These are phyloP conservation scores for Lipomyces yamadae DNA, from an alignment of 805 yeast genomes.

Conservation along the genomic window DNA sequence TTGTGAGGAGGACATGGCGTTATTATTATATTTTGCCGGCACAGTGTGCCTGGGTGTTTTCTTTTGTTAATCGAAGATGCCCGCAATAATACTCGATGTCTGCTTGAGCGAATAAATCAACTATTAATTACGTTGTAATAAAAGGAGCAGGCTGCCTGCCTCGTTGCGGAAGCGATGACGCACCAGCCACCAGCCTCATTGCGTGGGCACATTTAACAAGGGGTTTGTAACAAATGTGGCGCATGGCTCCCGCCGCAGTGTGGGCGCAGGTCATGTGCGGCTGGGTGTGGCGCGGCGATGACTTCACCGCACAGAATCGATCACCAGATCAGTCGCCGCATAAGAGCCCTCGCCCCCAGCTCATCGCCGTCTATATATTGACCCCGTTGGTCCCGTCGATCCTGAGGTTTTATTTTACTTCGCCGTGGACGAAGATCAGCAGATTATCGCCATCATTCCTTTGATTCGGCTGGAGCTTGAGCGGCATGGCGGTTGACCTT, in stretches of 20 bases:
- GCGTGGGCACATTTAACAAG: too few relatives aligned
- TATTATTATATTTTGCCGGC: not conserved
- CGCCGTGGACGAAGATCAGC: not conserved
- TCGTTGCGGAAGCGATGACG: not conserved
- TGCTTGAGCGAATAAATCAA: too few relatives aligned
- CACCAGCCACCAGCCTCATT: not conserved
- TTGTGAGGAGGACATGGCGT: conserved; percentile 34
- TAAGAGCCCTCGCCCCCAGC: not conserved
- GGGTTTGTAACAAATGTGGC: not conserved
- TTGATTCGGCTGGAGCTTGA: not conserved
- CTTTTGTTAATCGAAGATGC: not conserved
- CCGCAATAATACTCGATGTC: not conserved
- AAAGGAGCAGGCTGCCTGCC: too few relatives aligned
- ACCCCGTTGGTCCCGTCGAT: not conserved
- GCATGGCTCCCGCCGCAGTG: not conserved
- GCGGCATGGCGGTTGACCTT: not conserved
- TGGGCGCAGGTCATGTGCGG: conserved; percentile 1
- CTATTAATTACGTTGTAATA: too few relatives aligned
- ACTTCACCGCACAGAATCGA: not conserved
- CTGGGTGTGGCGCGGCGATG: not conserved
- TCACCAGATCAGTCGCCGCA: not conserved
- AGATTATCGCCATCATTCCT: not conserved
- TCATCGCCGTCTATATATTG: not conserved
- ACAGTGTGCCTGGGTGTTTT: not conserved
- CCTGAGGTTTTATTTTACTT: not conserved